These are phyloP conservation scores for Aspergillus ochraceoroseus DNA, from an alignment of 2,329 filamentous ascomycete species.

Conservation along the genomic window DNA sequence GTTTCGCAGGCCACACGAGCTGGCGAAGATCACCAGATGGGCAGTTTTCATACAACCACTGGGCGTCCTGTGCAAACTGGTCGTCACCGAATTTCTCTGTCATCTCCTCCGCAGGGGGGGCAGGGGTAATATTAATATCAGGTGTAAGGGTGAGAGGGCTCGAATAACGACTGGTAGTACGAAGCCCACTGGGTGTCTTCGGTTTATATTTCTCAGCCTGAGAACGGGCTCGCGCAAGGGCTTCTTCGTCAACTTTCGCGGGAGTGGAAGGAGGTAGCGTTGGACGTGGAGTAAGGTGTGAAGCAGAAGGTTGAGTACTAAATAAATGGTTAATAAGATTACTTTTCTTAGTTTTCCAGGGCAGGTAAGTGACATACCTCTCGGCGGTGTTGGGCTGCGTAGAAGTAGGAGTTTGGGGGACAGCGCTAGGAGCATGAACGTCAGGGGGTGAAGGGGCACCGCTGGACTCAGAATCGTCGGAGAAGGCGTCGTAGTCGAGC, in stretches of 20 bases:
- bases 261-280: slow-evolving; percentile 20
- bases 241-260: slow-evolving; percentile 24
- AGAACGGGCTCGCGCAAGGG: slow-evolving; percentile 36
- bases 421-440: slow-evolving; percentile 7
- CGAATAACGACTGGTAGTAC: slow-evolving; percentile 32
- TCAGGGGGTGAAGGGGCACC: slow-evolving; percentile 14
- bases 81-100: slow-evolving; percentile 23
- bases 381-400: slow-evolving; percentile 10
- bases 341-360: background rate
- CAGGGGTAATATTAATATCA: slow-evolving; percentile 14
- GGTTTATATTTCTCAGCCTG: slow-evolving; percentile 43
- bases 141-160: slow-evolving; percentile 21
- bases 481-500: slow-evolving; percentile 31
- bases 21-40: slow-evolving; percentile 24
- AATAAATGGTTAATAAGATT: slow-evolving; percentile 7
- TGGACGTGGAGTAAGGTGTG: slow-evolving; percentile 15
- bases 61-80: slow-evolving; percentile 24
- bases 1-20: slow-evolving; percentile 22
- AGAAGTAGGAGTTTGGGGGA: slow-evolving; percentile 7
- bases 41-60: slow-evolving; percentile 27
- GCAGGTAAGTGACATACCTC: slow-evolving; percentile 14
- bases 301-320: slow-evolving; percentile 13
- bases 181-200: slow-evolving; percentile 41
- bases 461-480: slow-evolving; percentile 23
- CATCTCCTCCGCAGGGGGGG: background rate